Conservation (phyloP, 352 stramenopile genomes). For the Phytophthora cryptogea region DNA sequence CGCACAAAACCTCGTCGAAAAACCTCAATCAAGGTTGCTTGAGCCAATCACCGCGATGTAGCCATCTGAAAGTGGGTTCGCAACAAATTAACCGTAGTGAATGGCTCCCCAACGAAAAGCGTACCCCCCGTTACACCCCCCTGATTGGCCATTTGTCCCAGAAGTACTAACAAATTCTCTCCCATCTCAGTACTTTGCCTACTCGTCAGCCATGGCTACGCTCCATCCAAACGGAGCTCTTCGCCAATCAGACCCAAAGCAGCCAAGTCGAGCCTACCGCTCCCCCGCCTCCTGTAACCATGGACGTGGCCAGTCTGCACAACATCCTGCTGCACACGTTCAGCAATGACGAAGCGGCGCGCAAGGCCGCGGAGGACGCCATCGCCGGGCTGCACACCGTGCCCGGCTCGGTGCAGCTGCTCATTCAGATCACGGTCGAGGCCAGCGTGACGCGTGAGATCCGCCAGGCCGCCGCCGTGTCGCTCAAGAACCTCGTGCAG, state of each 20-base stretch:
- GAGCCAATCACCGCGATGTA: background rate
- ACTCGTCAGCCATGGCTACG: slow-evolving; percentile 22
- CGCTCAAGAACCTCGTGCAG: slow-evolving; percentile 96
- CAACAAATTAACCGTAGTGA: background rate
- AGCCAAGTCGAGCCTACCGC: slow-evolving; percentile 7
- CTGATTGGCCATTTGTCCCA: background rate
- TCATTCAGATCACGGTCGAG: slow-evolving; percentile 83
- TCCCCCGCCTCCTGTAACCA: slow-evolving; percentile 34
- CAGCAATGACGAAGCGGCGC: slow-evolving; percentile 72
- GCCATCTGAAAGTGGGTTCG: slow-evolving; percentile 10
- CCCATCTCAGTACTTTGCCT: background rate
- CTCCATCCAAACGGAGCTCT: slow-evolving; percentile 31
- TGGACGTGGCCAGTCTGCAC: slow-evolving; percentile 90
- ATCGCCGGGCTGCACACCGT: slow-evolving; percentile 79
- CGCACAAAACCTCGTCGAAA: background rate
- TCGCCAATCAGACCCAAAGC: slow-evolving; percentile 32
- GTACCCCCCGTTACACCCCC: background rate
- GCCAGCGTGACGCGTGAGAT: slow-evolving; percentile 79
- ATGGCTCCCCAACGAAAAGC: background rate
- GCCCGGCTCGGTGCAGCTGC: slow-evolving; percentile 74
- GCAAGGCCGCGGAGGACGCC: slow-evolving; percentile 76
- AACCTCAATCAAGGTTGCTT: slow-evolving; percentile 6
- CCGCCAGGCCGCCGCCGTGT: slow-evolving; percentile 93
- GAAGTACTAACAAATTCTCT: background rate
- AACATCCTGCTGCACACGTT: slow-evolving; percentile 90